Conservation (phyloP, 345 rosid species). For the Melastoma malabathricum region DNA sequence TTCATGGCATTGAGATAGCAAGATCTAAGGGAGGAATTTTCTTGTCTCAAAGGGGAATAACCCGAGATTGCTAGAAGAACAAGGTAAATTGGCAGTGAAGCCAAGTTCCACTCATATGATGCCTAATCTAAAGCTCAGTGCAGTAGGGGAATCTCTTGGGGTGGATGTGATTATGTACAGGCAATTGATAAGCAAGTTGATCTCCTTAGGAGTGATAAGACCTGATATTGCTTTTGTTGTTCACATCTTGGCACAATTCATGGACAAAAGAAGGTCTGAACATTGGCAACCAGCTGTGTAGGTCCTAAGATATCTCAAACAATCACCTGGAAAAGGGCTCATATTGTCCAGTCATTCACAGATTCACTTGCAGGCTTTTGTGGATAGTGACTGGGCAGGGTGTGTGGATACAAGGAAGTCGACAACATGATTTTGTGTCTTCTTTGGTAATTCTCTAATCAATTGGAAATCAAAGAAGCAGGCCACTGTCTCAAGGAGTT, state of each 20-base stretch:
- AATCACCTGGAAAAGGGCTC: too few species aligned
- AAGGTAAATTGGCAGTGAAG: background rate
- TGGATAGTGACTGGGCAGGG: conserved; percentile 1
- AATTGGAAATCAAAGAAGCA: conserved; percentile 4
- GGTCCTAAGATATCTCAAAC: background rate
- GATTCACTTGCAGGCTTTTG: background rate
- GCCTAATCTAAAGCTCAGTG: background rate
- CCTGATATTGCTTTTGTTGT: background rate
- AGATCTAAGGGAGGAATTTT: background rate
- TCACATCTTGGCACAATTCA: background rate
- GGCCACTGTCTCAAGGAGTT: background rate
- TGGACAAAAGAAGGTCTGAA: background rate
- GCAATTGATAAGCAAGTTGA: background rate
- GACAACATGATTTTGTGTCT: background rate
- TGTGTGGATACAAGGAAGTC: background rate
- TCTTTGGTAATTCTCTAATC: background rate
- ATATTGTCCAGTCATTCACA: background rate
- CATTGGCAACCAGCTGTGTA: background rate
- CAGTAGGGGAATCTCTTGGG: background rate
- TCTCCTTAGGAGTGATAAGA: background rate
- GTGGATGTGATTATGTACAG: background rate
- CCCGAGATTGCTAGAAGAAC: background rate
- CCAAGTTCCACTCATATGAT: background rate
- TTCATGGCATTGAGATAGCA: background rate
- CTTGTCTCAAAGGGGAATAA: background rate